A percentile compares a stretch with the other conserved stretches of the same genome.
Evolutionary conservation across 208 protist genomes (phyloP).

Genomic region (Entamoeba dispar): DNA sequence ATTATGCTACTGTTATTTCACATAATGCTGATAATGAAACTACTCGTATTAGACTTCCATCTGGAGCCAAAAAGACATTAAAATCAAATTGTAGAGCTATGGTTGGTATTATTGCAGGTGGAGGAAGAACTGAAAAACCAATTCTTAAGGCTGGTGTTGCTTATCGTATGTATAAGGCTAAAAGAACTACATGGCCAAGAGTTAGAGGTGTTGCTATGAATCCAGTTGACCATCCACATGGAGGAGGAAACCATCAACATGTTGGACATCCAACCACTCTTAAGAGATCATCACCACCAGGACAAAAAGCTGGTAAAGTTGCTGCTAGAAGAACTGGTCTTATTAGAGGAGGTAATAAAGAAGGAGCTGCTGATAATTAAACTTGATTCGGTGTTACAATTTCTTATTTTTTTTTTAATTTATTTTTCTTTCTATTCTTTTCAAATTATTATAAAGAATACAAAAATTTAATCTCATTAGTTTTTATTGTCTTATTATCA

Average conservation of each 20-base stretch:
- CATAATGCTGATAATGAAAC: slow-evolving; percentile 78
- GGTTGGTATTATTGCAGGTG: slow-evolving; percentile 89
- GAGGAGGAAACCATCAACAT: slow-evolving; percentile 99
- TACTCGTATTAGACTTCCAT: slow-evolving; percentile 86
- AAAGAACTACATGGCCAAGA: slow-evolving; percentile 89
- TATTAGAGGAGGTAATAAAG: not conserved
- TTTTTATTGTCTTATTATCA: too few species aligned
- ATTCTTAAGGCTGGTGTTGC: slow-evolving; percentile 89
- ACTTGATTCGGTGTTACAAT: too few species aligned
- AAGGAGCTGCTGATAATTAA: too few species aligned
- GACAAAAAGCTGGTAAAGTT: slow-evolving; percentile 93
- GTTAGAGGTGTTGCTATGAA: slow-evolving; percentile 96
- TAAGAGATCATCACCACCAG: slow-evolving; percentile 51
- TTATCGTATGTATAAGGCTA: slow-evolving; percentile 88
- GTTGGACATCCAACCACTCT: slow-evolving; percentile 66
- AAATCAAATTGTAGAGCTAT: slow-evolving; percentile 67
- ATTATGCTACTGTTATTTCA: slow-evolving; percentile 78
- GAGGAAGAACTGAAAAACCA: slow-evolving; percentile 95
- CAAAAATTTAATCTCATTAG: too few species aligned
- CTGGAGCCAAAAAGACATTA: slow-evolving; percentile 84
- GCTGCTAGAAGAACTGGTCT: slow-evolving; percentile 80
- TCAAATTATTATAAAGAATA: too few species aligned
- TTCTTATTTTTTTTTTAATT: too few species aligned
- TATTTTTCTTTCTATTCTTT: too few species aligned
- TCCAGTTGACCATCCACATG: slow-evolving; percentile 78